Base-by-base conservation (phyloP, 345 rosid genomes). In the Sonneratia alba region DNA sequence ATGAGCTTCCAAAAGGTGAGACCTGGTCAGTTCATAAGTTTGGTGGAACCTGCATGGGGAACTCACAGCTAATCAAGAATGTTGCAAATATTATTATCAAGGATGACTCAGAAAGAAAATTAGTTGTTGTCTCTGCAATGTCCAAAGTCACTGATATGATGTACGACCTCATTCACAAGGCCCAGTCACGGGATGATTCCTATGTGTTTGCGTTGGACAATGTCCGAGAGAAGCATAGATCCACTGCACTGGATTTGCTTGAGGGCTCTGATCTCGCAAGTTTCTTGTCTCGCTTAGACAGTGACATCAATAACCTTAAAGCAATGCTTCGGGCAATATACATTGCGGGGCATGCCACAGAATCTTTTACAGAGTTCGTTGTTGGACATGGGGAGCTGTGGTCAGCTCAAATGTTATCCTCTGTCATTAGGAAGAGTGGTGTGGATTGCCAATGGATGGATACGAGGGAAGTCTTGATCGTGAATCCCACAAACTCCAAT, bases 71-170 rank as follows among this genome's bases (percentile, higher is more conserved):
- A 73, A 89, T 96, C 42, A 89, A 86, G 86, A 92, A 89, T 78
- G 97, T 91, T 3, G 93, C 96, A 0, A 90, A 89, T 67, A 82
- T 92, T 49, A 83, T 96, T 19, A 70, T 84, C 49, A 84, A 78
- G 22, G 98, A 96, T 81, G 79, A 73, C 66, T 78, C 91, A 0
- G 93, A 92, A 67, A 85, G 87, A 83, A 92, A 92, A 78, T 83
- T 96, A 77, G 87, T 86, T 59, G 91, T 96, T 70, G 99, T 96
- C 42, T 96, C 96, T 4, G 98, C 99, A 7, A 89, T 96, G 99
- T 91, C 99, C 4, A 92, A 92, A 81, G 99, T 96, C 74, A 96
- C 99, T 1, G 99, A 96, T 81, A 91, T 96, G 98, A 96, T 96
- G 95, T 96, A 91, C 75, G 96, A 91, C 74, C 91, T 96, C 73